Evolutionary conservation across 345 rosid genomes (phyloP).

Genomic region (Lepidium aucheri): DNA sequence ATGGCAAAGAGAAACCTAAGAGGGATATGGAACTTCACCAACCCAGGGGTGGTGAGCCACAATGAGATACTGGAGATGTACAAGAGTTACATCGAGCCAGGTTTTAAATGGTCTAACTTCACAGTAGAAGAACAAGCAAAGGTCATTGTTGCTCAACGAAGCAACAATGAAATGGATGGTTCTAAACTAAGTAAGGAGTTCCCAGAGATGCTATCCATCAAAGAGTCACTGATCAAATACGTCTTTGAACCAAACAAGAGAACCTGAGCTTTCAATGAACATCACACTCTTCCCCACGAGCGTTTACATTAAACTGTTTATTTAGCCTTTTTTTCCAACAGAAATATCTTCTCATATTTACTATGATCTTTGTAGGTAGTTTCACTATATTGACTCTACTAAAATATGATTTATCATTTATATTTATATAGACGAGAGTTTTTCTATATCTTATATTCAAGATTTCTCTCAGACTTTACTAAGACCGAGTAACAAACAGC

Average conservation of each 20-base stretch:
- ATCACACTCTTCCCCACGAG: background rate
- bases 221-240: slow-evolving; percentile 43
- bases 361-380: slow-evolving; percentile 21
- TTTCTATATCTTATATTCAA: slow-evolving; percentile 2
- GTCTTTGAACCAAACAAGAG: slow-evolving; percentile 47
- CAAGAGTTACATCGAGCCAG: slow-evolving; percentile 36
- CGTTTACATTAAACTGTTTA: background rate
- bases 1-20: slow-evolving; percentile 51
- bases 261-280: slow-evolving; percentile 16
- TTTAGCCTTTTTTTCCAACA: background rate
- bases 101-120: slow-evolving; percentile 42
- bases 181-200: slow-evolving; percentile 46
- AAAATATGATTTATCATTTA: slow-evolving; percentile 21
- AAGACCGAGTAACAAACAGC: background rate
- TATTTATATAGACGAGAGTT: slow-evolving; percentile 21
- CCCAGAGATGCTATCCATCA: slow-evolving; percentile 43
- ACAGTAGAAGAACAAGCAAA: slow-evolving; percentile 48
- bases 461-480: background rate
- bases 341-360: background rate
- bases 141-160: slow-evolving; percentile 46
- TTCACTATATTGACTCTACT: slow-evolving; percentile 28
- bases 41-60: slow-evolving; percentile 54
- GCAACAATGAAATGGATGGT: slow-evolving; percentile 57
- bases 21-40: slow-evolving; percentile 59
- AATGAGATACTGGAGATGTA: slow-evolving; percentile 53